These are phyloP conservation scores for Trichoderma sp. DNA, from an alignment of 2,329 filamentous ascomycete genomes.

Conservation along the genomic window DNA sequence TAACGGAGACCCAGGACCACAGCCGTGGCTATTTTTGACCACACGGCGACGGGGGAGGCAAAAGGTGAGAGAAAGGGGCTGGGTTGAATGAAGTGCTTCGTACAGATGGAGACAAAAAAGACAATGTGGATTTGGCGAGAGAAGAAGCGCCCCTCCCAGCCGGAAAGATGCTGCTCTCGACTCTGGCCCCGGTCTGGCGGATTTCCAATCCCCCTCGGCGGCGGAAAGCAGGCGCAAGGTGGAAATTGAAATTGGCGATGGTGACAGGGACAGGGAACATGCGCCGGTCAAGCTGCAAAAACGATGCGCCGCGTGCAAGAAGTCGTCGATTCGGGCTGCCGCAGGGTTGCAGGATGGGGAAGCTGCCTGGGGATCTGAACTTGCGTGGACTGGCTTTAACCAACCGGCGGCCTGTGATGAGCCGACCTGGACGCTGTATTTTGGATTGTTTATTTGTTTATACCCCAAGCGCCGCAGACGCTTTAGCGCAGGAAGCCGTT, in stretches of 20 bases:
- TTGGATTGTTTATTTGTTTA: slow-evolving; percentile 42
- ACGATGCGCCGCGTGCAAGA: not conserved
- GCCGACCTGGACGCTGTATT: not conserved
- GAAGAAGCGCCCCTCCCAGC: slow-evolving; percentile 7
- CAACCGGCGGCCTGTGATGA: slow-evolving; percentile 1
- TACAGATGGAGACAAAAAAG: slow-evolving; percentile 21
- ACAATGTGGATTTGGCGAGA: slow-evolving; percentile 15
- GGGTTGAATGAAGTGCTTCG: slow-evolving; percentile 4
- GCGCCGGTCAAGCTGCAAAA: not conserved
- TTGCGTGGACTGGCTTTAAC: slow-evolving; percentile 20
- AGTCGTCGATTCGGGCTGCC: not conserved
- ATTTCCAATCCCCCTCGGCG: slow-evolving; percentile 23
- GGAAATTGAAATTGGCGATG: slow-evolving; percentile 28
- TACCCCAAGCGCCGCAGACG: slow-evolving; percentile 29
- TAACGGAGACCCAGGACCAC: slow-evolving; percentile 12
- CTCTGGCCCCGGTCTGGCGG: slow-evolving; percentile 19
- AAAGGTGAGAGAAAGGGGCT: not conserved
- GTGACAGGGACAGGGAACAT: slow-evolving; percentile 7
- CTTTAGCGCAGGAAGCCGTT: slow-evolving; percentile 23
- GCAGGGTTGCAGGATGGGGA: slow-evolving; percentile 10
- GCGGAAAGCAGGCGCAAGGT: slow-evolving; percentile 25
- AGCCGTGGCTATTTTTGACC: slow-evolving; percentile 9
- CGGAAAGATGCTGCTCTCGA: slow-evolving; percentile 12
- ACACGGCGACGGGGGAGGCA: not conserved
- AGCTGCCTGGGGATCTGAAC: slow-evolving; percentile 1